Conservation (phyloP, 2,329 filamentous ascomycete species). For the Clarireedia sp. region DNA sequence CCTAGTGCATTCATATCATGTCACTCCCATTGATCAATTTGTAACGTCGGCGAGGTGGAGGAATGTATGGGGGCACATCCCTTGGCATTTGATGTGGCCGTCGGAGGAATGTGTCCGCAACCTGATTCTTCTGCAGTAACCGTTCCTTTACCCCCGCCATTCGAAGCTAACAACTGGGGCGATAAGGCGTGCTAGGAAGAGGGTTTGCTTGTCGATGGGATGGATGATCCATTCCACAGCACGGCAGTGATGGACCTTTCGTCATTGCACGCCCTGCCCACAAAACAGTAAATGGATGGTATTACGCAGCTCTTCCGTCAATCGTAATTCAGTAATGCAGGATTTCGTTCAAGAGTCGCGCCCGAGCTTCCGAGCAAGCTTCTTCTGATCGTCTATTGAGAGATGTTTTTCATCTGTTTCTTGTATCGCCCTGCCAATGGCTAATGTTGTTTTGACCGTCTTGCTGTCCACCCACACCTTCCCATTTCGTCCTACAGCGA, state of each 20-base stretch:
- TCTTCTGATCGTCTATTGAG: slow-evolving; percentile 59
- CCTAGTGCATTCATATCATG: background rate
- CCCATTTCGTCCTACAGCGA: slow-evolving; percentile 87
- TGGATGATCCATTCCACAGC: no score
- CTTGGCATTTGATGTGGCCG: background rate
- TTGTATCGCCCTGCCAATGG: slow-evolving; percentile 69
- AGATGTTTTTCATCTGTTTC: slow-evolving; percentile 66
- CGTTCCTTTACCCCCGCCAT: background rate
- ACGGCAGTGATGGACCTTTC: no score
- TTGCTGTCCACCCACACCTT: slow-evolving; percentile 85
- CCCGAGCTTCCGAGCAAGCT: slow-evolving; percentile 54
- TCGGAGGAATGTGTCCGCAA: background rate
- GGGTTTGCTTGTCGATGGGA: no score
- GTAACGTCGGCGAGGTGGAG: background rate
- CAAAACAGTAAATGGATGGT: background rate
- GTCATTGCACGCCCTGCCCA: no score
- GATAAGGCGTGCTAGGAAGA: no score
- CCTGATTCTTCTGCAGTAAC: background rate
- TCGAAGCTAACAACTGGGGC: no score
- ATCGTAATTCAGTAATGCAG: background rate
- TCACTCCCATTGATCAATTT: background rate
- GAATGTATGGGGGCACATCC: background rate
- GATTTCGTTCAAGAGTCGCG: slow-evolving; percentile 16
- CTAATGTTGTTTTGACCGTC: slow-evolving; percentile 61
- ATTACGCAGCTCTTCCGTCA: background rate